Conservation (phyloP, 495 filamentous ascomycete species). For the Penicillium robsamsonii region DNA sequence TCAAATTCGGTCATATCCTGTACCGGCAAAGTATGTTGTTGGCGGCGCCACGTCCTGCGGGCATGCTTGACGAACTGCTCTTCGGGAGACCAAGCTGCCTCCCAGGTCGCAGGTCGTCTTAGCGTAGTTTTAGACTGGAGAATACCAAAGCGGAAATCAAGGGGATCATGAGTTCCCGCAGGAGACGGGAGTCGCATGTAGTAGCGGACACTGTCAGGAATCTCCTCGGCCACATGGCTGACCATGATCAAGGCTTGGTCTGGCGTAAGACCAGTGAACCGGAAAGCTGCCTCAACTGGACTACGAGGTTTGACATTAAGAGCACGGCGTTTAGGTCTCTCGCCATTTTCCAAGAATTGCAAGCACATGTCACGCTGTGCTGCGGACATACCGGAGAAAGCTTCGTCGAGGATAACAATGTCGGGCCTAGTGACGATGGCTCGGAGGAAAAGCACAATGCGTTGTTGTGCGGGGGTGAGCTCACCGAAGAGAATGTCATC, state of each 20-base stretch:
- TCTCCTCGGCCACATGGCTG: conserved; percentile 86
- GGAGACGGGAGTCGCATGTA: conserved; percentile 73
- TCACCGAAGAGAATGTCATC: conserved; percentile 68
- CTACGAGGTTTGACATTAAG: neutral
- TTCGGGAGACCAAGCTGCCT: conserved; percentile 28
- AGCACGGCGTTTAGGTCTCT: conserved; percentile 20
- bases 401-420: conserved; percentile 87
- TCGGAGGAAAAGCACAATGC: conserved; percentile 79
- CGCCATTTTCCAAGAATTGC: conserved; percentile 66
- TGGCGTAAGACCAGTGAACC: conserved; percentile 46
- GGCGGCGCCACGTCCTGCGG: conserved; percentile 1
- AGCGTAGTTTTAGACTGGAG: conserved; percentile 23
- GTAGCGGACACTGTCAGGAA: conserved; percentile 72
- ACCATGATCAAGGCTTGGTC: conserved; percentile 81
- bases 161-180: conserved; percentile 41
- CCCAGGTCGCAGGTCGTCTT: conserved; percentile 28
- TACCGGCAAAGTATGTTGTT: neutral
- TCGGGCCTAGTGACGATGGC: conserved; percentile 81
- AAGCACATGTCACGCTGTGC: conserved; percentile 80
- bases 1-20: conserved; percentile 6
- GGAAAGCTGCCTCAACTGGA: neutral
- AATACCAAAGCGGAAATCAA: conserved; percentile 40
- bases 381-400: conserved; percentile 86
- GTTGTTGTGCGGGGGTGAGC: conserved; percentile 73
- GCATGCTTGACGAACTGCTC: conserved; percentile 17